Conservation (phyloP, 2,329 filamentous ascomycete genomes). For the Trichoderma lentiforme region DNA sequence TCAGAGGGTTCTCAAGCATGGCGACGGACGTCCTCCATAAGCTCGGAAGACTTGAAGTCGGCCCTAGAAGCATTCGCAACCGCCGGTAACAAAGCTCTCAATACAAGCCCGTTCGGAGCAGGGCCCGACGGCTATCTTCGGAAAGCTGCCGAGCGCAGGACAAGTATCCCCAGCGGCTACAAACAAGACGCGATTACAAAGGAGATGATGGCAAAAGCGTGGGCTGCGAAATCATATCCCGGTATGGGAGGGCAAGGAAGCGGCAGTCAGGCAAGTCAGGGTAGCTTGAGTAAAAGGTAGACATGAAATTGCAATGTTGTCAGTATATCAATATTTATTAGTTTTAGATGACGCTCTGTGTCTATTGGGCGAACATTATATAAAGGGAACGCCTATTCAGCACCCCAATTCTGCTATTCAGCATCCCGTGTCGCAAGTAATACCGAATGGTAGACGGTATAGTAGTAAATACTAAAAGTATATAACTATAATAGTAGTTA, state of each 20-base stretch:
- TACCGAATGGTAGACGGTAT: too few species aligned
- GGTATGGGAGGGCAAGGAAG: background rate
- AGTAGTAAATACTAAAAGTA: too few species aligned
- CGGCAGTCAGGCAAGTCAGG: background rate
- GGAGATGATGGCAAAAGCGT: slow-evolving; percentile 2
- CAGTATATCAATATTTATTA: background rate
- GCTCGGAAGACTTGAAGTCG: background rate
- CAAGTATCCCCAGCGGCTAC: background rate
- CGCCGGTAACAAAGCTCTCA: background rate
- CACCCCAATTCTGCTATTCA: too few species aligned
- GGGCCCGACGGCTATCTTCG: background rate
- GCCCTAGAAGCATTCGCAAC: background rate
- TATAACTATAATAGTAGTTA: too few species aligned
- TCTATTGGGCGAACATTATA: background rate
- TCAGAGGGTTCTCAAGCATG: background rate
- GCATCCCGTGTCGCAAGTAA: too few species aligned
- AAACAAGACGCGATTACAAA: background rate
- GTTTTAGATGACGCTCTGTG: background rate
- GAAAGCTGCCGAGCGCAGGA: background rate
- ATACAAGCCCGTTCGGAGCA: background rate
- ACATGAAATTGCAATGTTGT: background rate
- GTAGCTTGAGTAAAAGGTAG: background rate
- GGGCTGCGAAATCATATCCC: background rate
- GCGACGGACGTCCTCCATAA: background rate
- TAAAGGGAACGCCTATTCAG: background rate